Evolutionary conservation across 495 filamentous ascomycete genomes (phyloP).

Genomic region (Penicillium soppii): DNA sequence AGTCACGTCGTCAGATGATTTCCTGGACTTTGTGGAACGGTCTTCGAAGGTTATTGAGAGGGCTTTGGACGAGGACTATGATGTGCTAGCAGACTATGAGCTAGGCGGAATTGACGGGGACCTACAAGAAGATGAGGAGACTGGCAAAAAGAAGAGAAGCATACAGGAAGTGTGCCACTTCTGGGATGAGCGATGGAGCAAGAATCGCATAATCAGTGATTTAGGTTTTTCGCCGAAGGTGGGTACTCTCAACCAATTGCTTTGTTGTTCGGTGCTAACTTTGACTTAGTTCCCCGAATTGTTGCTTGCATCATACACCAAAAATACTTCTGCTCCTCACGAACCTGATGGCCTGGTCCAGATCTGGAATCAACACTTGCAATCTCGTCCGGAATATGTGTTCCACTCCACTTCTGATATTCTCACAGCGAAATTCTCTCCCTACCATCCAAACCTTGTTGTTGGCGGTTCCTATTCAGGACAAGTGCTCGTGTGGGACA

Average conservation of each 20-base stretch:
- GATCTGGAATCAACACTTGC: slow-evolving; percentile 95
- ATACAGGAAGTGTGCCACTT: slow-evolving; percentile 90
- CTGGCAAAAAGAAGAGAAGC: slow-evolving; percentile 72
- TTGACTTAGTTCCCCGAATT: slow-evolving; percentile 75
- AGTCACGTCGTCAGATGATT: slow-evolving; percentile 88
- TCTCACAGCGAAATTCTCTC: slow-evolving; percentile 91
- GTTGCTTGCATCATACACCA: slow-evolving; percentile 90
- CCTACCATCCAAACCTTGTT: slow-evolving; percentile 93
- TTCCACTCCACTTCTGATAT: slow-evolving; percentile 97
- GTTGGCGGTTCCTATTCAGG: slow-evolving; percentile 93
- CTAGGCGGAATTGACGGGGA: slow-evolving; percentile 65
- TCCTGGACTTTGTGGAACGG: slow-evolving; percentile 90
- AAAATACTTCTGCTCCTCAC: slow-evolving; percentile 91
- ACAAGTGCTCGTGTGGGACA: slow-evolving; percentile 98
- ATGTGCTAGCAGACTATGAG: slow-evolving; percentile 92
- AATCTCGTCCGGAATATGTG: slow-evolving; percentile 89
- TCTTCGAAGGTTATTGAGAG: slow-evolving; percentile 97
- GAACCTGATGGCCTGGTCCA: slow-evolving; percentile 93
- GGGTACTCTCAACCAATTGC: slow-evolving; percentile 6
- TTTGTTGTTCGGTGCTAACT: slow-evolving; percentile 16
- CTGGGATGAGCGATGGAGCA: slow-evolving; percentile 93
- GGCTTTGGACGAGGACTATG: slow-evolving; percentile 89
- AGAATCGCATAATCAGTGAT: slow-evolving; percentile 93
- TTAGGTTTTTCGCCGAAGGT: slow-evolving; percentile 91
- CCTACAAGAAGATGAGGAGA: slow-evolving; percentile 82